These are phyloP conservation scores for Aspergillus unguis DNA, from an alignment of 2,329 filamentous ascomycete species.

Conservation along the genomic window DNA sequence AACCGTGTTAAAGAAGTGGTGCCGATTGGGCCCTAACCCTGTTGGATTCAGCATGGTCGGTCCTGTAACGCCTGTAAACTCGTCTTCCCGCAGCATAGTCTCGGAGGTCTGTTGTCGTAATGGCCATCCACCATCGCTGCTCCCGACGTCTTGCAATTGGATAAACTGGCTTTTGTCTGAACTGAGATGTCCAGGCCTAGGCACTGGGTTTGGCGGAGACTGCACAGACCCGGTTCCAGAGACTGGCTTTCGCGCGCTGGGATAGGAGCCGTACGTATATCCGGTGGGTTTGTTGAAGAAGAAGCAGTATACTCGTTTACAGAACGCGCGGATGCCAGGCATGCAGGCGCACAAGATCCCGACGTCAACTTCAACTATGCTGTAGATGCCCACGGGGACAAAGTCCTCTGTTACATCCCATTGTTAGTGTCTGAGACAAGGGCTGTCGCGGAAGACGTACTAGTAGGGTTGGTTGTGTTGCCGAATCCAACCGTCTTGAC, in stretches of 20 bases:
- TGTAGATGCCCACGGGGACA: constrained; percentile 4
- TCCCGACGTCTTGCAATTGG: not conserved
- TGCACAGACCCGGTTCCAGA: not conserved
- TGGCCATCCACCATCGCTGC: not conserved
- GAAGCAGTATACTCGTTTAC: not conserved
- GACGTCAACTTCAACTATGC: constrained; percentile 1
- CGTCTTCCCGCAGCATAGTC: too few species aligned
- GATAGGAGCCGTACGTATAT: not conserved
- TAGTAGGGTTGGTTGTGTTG: constrained; percentile 4
- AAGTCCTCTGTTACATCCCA: not conserved
- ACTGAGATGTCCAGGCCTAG: not conserved
- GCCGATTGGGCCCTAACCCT: too few species aligned
- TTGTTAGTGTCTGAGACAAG: not conserved
- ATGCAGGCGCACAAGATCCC: constrained; percentile 6
- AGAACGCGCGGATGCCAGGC: not conserved
- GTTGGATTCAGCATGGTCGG: too few species aligned
- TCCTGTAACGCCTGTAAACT: too few species aligned
- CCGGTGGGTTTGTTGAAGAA: not conserved
- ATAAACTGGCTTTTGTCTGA: not conserved
- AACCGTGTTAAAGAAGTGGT: too few species aligned
- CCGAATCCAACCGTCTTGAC: constrained; percentile 2
- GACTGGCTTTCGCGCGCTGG: not conserved
- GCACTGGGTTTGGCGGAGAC: not conserved
- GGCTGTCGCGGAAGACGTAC: not conserved
- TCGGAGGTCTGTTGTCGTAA: not conserved